A percentile compares a stretch with the other conserved stretches of the same genome.
These are phyloP conservation scores for Aspergillus sclerotiicarbonarius DNA, from an alignment of 495 filamentous ascomycete species.

Conservation along the genomic window DNA sequence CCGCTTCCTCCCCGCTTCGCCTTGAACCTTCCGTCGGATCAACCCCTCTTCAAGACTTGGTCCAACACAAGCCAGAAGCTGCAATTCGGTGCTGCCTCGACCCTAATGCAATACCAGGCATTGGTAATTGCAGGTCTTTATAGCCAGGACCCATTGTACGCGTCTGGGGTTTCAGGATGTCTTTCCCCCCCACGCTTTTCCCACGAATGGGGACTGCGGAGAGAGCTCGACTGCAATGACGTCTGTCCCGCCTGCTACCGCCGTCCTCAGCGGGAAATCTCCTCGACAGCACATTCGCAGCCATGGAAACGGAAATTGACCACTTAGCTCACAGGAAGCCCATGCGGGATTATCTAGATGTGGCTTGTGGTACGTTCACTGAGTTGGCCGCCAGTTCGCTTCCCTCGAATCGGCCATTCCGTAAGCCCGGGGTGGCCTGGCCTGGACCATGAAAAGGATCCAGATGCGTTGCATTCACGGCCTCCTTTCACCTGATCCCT, in stretches of 20 bases:
- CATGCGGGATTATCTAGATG: no score
- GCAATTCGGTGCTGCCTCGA: background rate
- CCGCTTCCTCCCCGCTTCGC: no score
- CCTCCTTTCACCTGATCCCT: background rate
- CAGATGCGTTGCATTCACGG: background rate
- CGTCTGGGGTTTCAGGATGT: background rate
- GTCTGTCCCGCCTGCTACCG: background rate
- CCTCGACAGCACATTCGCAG: background rate
- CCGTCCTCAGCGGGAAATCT: background rate
- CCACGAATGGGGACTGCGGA: slow-evolving; percentile 1
- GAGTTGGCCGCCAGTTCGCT: no score
- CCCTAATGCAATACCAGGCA: slow-evolving; percentile 1
- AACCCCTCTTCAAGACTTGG: background rate
- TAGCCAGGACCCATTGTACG: background rate
- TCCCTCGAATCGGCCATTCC: background rate
- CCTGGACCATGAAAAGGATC: background rate
- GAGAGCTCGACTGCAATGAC: background rate
- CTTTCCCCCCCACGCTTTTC: background rate
- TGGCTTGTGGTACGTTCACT: background rate
- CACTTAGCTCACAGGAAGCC: background rate
- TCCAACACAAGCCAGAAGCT: background rate
- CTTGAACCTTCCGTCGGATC: no score
- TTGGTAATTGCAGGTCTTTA: background rate
- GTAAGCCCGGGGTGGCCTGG: background rate
- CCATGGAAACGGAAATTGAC: background rate